Evolutionary conservation across 306 rosid species (phyloP), one percentile per base, ranked within the genome.

Genomic region (Trifolium dubium): DNA sequence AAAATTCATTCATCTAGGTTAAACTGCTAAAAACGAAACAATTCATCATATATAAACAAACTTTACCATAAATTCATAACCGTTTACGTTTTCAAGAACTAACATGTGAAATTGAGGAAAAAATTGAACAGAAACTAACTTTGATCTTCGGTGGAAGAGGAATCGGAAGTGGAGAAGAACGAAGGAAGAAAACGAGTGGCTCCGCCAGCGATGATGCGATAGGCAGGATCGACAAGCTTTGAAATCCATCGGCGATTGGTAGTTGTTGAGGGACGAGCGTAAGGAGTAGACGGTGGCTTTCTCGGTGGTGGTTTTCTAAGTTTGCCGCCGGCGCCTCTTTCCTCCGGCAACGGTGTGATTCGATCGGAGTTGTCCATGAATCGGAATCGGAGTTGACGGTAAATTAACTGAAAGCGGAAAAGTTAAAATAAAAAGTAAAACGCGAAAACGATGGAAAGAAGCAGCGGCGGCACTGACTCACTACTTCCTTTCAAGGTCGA

Each of bases 201-300:
- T 31, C 96, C 87, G 4, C 84, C 88, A 29, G 89, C 62, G 51
- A 92, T 84, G 75, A 92, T 80, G 35, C 85, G 96, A 65, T 74
- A 85, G 5, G 97, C 96, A 17, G 97, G 97, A 84, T 88, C 93
- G 7, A 89, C 96, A n/a, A 92, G 73, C 60, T 79, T 88, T 5
- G 92, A 88, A 9, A 92, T 64, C 96, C 96, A 89, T 11, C 89
- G 85, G 53, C 82, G 85, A 50, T 61, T 78, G 15, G 41, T 63
- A 23, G 65, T 29, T 35, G 40, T 35, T 35, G 77, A 11, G 0
- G 78, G 81, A 15, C 81, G 74, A 30, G 78, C 59, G 64, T 81
- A 76, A 55, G 81, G 54, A 73, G 81, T 49, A 34, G 50, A n/a
- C 1, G 44, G 61, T 47, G 64, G 81, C 74, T 82, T 43, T 78